These are phyloP conservation scores for Eudorina sp. DNA, from an alignment of 139 green algal genomes.

Conservation along the genomic window DNA sequence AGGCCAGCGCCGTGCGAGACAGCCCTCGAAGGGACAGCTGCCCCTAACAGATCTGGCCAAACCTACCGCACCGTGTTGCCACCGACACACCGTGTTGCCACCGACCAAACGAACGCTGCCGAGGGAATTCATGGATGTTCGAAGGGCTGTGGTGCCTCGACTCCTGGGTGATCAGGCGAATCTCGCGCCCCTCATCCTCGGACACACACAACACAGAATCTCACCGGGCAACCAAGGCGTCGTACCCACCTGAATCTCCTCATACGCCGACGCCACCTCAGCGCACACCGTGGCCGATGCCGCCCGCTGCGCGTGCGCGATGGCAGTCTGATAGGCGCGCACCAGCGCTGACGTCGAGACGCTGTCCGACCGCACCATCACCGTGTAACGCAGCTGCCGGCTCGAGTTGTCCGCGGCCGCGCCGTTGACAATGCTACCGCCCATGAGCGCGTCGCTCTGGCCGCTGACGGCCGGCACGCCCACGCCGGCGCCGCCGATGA, in stretches of 20 bases:
- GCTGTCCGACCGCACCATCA: conserved; percentile 41
- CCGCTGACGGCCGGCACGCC: conserved; percentile 5
- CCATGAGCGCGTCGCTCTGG: conserved; percentile 20
- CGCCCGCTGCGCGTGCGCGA: conserved; percentile 48
- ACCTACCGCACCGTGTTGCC: too few species aligned
- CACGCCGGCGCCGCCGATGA: not conserved
- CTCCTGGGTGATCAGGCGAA: too few species aligned
- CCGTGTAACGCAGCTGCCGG: conserved; percentile 42
- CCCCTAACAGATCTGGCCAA: too few species aligned
- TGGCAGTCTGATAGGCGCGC: conserved; percentile 50
- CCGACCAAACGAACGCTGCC: too few species aligned
- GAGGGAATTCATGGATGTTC: too few species aligned
- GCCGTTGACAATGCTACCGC: conserved; percentile 11
- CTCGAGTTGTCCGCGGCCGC: not conserved
- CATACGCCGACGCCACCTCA: conserved; percentile 28
- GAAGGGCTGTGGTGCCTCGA: too few species aligned
- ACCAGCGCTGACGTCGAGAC: conserved; percentile 53
- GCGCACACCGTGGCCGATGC: not conserved
- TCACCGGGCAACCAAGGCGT: too few species aligned
- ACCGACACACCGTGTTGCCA: too few species aligned
- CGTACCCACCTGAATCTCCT: conserved; percentile 55
- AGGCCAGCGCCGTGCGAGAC: too few species aligned
- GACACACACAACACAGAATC: not conserved
- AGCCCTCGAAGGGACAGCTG: too few species aligned
- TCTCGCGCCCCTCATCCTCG: too few species aligned